These are phyloP conservation scores for Strobilomyces echinocephalus DNA, from an alignment of 768 basidiomycete genomes.

Conservation along the genomic window DNA sequence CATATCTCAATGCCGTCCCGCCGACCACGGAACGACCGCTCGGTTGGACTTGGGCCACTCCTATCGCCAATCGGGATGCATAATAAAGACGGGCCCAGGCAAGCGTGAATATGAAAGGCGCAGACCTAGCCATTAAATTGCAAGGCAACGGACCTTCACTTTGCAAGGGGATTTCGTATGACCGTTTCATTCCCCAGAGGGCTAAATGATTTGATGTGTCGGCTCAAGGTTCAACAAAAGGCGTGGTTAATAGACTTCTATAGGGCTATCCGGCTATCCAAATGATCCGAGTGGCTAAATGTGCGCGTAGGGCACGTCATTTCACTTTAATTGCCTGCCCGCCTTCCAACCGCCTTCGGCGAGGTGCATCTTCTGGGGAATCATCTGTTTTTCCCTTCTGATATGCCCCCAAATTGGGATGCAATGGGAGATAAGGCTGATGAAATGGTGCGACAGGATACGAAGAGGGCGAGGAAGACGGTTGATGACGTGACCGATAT, in stretches of 20 bases:
- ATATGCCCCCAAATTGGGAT: conserved; percentile 44
- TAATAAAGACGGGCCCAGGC: neutral
- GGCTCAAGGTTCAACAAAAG: conserved; percentile 14
- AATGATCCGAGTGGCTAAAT: conserved; percentile 27
- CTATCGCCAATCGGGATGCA: conserved; percentile 2
- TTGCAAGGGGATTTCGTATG: conserved; percentile 10
- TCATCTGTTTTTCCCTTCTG: conserved; percentile 32
- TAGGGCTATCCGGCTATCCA: conserved; percentile 17
- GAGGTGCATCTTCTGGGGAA: conserved; percentile 38
- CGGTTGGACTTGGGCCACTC: neutral
- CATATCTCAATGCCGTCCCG: conserved; percentile 19
- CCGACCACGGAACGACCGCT: conserved; percentile 16
- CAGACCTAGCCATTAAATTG: conserved; percentile 8
- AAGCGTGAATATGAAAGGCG: conserved; percentile 7
- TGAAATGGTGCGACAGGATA: conserved; percentile 42
- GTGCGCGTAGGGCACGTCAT: conserved; percentile 28
- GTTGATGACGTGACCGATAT: conserved; percentile 64
- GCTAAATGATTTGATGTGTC: conserved; percentile 22
- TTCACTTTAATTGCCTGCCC: conserved; percentile 53
- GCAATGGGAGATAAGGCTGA: conserved; percentile 49
- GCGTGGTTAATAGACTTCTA: conserved; percentile 23
- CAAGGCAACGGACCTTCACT: conserved; percentile 8
- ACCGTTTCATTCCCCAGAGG: conserved; percentile 19
- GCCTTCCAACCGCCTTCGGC: conserved; percentile 54
- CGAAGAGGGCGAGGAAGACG: conserved; percentile 35